A percentile compares a stretch with the other conserved stretches of the same genome.
Evolutionary conservation across 2,329 filamentous ascomycete genomes (phyloP).

Genomic region (Lachnellula willkommii): DNA sequence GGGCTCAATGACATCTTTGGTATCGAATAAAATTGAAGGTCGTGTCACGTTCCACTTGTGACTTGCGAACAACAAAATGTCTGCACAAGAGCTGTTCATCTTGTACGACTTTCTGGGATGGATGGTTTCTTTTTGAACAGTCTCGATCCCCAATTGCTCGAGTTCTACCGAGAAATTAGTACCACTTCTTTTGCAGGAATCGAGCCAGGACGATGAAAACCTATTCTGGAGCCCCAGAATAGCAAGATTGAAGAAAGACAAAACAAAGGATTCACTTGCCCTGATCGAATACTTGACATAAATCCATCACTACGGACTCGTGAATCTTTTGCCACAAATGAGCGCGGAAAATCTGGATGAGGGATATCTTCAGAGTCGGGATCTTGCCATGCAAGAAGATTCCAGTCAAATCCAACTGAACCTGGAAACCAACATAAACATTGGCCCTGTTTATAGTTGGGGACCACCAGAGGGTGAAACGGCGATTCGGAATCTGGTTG

Average conservation of each 20-base stretch:
- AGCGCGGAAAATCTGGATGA: constrained; percentile 98
- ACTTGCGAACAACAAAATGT: constrained; percentile 92
- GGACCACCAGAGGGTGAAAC: constrained; percentile 98
- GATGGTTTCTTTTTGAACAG: constrained; percentile 97
- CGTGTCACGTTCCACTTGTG: constrained; percentile 99
- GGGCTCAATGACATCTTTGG: constrained; percentile 88
- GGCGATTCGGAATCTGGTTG: constrained; percentile 97
- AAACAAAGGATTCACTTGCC: background rate
- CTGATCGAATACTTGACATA: constrained; percentile 97
- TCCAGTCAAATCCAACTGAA: constrained; percentile 93
- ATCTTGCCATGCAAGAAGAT: constrained; percentile 99
- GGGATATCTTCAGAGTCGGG: constrained; percentile 91
- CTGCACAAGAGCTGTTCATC: constrained; percentile 99
- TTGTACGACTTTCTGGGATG: constrained; percentile 99
- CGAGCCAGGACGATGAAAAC: too few species aligned
- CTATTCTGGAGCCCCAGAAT: too few species aligned
- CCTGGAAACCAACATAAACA: constrained; percentile 98
- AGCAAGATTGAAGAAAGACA: background rate
- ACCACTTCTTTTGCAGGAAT: too few species aligned
- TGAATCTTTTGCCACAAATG: constrained; percentile 99
- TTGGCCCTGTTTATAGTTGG: constrained; percentile 91
- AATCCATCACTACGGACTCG: constrained; percentile 96
- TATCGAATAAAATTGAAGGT: constrained; percentile 90
- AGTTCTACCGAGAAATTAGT: constrained; percentile 60
- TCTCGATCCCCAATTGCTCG: constrained; percentile 92